Base-by-base conservation (phyloP, 1,284 basidiomycete genomes). In the Cryptococcus sp. region DNA sequence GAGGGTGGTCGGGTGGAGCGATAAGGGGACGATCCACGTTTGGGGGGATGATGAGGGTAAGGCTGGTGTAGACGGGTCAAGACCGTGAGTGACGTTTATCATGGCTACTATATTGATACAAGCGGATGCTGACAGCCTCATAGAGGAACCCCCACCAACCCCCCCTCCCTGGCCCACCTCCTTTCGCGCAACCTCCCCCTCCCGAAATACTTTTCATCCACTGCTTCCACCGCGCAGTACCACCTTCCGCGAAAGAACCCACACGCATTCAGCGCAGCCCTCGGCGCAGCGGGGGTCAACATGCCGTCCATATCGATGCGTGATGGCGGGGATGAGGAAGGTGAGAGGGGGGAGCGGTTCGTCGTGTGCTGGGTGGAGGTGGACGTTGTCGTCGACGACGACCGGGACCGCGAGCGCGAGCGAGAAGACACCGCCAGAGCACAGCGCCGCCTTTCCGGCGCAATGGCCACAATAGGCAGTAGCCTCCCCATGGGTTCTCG, bases 21-120 rank as follows among this genome's bases (percentile, higher is more conserved):
- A 98, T 77, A 97, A 97, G 78, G 93, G 94, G 39, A 98, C 94
- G 0, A 85, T 98, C 4, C 93, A 98, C 72, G 81, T 95, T 21
- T 82, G 95, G 56, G 75, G 74, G n/a, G 79, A 81, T 48, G 65
- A 59, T 16, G 56, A 62, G 24, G 63, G 67, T 51, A 61, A 49
- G 47, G 60, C 46, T n/a, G 37, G 23, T 13, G 21, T 28, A 23
- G 51, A 37, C 15, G 48, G 42, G 37, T 35, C 45, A 15, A 52
- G 51, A 43, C 42, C 57, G 53, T 61, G 28, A 46, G 59, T 53
- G 18, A 2, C 15, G 37, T 28, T 24, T 37, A 18, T 43, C 12
- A 9, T n/a, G n/a, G 43, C 18, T 24, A 20, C 38, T 40, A n/a
- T n/a, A n/a, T n/a, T n/a, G n/a, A n/a, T n/a, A n/a, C n/a, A n/a